Base-by-base conservation (phyloP, 257 asterid species). In the Solanum ahanhuiri region DNA sequence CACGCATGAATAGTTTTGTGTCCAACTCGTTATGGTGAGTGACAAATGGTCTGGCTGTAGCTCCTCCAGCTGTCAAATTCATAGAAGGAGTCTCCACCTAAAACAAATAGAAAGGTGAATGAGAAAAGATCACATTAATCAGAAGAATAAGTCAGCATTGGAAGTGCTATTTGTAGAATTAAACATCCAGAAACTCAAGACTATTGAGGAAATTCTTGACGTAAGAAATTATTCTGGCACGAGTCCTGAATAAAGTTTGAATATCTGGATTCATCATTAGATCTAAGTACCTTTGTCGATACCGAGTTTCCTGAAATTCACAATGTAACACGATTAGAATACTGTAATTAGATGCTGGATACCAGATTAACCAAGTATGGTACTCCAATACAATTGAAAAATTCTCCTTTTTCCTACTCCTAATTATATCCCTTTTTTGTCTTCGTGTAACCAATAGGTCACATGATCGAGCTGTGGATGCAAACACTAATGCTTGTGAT, bases 71-170 rank as follows among this genome's bases (percentile, higher is more conserved):
- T 34, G 76, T 39, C 60, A 64, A 57, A 60, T 66, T 60, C 86
- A 84, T 60, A 15, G 33, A 5, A 34, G 86, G 86, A 25, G 63
- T 84, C 30, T 84, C 86, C 39, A 84, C 86, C 86, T 84, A 63
- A 33, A 2, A 14, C 31, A 83, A 54, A 1, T n/a, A 57, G 85
- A 58, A 58, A 58, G 34, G 15, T n/a, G 54, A 23, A 9, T 54
- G 22, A 54, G 54, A 58, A 58, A 23, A 57, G 54, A 58, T 12
- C n/a, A 11, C 1, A 57, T 6, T 57, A 22, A 2, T 33, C 22
- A 35, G 45, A 33, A 63, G 35, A 58, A 58, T 33, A 79, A 79
- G 17, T 45, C 39, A 43, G 28, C 5, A 7, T 43, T 79, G 39
- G 22, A 45, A 76, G 10, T 2, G 17, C 15, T 14, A 15, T 79